Percentiles rank a stretch among this genome's conserved stretches.
Evolutionary conservation across 31 red algal genomes (phyloP).

Genomic region (Porphyra umbilicalis): DNA sequence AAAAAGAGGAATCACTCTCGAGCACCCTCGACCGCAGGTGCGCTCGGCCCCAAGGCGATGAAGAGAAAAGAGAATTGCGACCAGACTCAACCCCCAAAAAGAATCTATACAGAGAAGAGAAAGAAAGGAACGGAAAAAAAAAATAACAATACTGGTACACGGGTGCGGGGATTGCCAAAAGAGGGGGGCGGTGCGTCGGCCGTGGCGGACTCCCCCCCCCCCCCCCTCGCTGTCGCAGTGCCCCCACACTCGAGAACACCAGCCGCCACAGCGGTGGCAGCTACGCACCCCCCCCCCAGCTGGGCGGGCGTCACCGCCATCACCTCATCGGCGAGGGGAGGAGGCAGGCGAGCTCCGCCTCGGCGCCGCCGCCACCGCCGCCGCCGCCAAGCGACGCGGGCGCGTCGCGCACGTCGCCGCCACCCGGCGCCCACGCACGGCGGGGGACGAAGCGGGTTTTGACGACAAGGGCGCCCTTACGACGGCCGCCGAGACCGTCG

Average conservation of each 20-base stretch:
- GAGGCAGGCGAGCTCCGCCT: background rate
- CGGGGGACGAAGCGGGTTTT: background rate
- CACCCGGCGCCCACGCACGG: background rate
- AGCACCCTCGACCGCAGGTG: background rate
- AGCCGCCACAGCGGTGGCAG: too few species aligned
- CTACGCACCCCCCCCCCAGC: too few species aligned
- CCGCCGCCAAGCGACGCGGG: background rate
- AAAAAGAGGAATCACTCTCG: background rate
- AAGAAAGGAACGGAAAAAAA: background rate
- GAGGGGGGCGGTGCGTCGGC: too few species aligned
- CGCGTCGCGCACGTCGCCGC: background rate
- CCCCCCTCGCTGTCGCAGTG: too few species aligned
- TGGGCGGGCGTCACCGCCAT: too few species aligned
- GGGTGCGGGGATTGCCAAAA: too few species aligned
- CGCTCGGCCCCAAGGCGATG: too few species aligned
- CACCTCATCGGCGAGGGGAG: background rate
- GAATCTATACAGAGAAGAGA: background rate
- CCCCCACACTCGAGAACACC: too few species aligned
- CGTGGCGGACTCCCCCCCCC: too few species aligned
- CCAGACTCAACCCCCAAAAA: constrained; percentile 2
- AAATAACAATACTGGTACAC: background rate
- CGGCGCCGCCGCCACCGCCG: background rate
- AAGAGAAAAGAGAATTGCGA: background rate
- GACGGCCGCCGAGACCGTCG: background rate
- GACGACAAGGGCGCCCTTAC: background rate